A percentile compares a stretch with the other conserved stretches of the same genome.
These are phyloP conservation scores for Tolypocladium inflatum DNA, from an alignment of 2,329 filamentous ascomycete species.

Conservation along the genomic window DNA sequence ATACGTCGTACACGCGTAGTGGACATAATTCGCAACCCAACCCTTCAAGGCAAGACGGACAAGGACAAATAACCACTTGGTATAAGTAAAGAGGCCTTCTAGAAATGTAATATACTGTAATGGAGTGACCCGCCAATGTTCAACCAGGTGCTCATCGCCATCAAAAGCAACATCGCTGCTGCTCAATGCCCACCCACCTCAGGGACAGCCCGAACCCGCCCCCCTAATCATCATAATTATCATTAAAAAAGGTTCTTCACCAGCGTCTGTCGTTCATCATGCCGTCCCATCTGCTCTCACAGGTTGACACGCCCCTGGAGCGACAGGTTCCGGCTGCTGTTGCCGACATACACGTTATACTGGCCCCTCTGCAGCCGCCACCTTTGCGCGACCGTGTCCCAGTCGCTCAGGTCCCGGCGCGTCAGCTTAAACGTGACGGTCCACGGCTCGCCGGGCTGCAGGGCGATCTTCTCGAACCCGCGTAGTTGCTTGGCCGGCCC, in stretches of 20 bases:
- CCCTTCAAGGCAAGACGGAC: too few relatives aligned
- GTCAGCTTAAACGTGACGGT: slow-evolving; percentile 44
- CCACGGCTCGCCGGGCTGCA: slow-evolving; percentile 34
- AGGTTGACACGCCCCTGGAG: slow-evolving; percentile 25
- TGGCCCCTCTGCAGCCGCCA: slow-evolving; percentile 43
- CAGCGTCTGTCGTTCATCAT: neutral
- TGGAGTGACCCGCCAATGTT: neutral
- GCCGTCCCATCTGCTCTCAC: neutral
- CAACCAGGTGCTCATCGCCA: neutral
- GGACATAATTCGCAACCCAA: neutral
- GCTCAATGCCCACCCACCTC: neutral
- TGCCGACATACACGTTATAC: slow-evolving; percentile 35
- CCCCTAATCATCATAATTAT: neutral
- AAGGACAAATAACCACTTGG: neutral
- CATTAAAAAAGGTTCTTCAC: neutral
- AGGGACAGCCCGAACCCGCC: neutral
- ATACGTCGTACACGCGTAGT: too few relatives aligned
- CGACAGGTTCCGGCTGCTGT: slow-evolving; percentile 35
- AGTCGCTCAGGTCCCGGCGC: slow-evolving; percentile 56
- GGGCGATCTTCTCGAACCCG: slow-evolving; percentile 52
- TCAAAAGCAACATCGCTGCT: neutral
- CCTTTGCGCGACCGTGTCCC: slow-evolving; percentile 51
- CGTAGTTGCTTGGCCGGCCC: slow-evolving; percentile 50
- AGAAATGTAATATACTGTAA: neutral
- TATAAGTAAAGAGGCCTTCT: neutral